phyloP scores from a whole-genome alignment of 768 basidiomycete genomes.

The Podaxis sp. region DNA sequence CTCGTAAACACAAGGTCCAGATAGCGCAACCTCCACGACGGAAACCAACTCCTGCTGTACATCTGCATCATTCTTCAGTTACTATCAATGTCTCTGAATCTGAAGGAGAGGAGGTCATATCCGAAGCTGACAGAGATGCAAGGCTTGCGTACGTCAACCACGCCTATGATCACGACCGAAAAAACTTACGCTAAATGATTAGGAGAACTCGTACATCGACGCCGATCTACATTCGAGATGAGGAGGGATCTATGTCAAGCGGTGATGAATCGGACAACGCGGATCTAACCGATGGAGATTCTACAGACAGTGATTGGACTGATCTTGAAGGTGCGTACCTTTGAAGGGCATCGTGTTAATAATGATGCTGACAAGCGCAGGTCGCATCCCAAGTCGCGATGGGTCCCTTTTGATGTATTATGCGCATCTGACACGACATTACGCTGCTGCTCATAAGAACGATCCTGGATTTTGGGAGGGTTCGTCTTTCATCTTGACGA shows the following conservation, averaged over 20 bases:
- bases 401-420: slow-evolving; percentile 39
- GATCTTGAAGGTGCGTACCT: slow-evolving; percentile 34
- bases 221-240: slow-evolving; percentile 30
- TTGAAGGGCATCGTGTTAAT: neutral
- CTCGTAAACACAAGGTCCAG: neutral
- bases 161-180: neutral
- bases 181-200: neutral
- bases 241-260: slow-evolving; percentile 52
- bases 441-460: slow-evolving; percentile 29
- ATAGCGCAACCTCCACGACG: slow-evolving; percentile 28
- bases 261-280: slow-evolving; percentile 80
- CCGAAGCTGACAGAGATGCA: slow-evolving; percentile 67
- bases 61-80: slow-evolving; percentile 17
- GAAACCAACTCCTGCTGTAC: slow-evolving; percentile 15
- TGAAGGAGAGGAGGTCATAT: slow-evolving; percentile 57
- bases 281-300: slow-evolving; percentile 55
- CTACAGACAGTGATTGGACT: slow-evolving; percentile 45
- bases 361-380: neutral
- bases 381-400: slow-evolving; percentile 11
- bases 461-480: slow-evolving; percentile 40
- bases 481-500: slow-evolving; percentile 39
- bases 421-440: slow-evolving; percentile 44
- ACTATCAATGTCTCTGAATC: slow-evolving; percentile 50
- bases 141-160: slow-evolving; percentile 56
- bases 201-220: slow-evolving; percentile 52